phyloP scores from a whole-genome alignment of 331 rosid genomes.

The Arachis monticola region DNA sequence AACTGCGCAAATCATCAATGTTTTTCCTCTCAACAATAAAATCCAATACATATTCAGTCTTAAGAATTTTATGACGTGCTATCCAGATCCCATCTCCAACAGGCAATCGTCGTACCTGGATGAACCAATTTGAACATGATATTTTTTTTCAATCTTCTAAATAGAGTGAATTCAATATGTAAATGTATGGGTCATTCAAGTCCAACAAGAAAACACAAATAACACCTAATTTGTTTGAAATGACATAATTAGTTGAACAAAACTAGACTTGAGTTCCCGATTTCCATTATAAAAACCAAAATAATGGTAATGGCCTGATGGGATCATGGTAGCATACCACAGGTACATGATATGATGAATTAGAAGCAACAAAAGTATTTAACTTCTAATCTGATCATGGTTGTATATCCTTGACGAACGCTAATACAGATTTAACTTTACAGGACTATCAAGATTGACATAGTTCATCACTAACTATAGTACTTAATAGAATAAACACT shows the following conservation, averaged over 20 bases:
- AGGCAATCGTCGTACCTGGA: constrained; percentile 85
- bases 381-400: not conserved
- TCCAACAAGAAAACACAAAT: not conserved
- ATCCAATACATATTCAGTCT: constrained; percentile 87
- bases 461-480: too few relatives aligned
- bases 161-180: not conserved
- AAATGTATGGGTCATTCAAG: constrained; percentile 19
- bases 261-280: constrained; percentile 3
- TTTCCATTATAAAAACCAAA: constrained; percentile 11
- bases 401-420: too few relatives aligned
- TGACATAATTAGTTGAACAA: not conserved
- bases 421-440: too few relatives aligned
- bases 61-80: constrained; percentile 75
- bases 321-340: not conserved
- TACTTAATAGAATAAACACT: too few relatives aligned
- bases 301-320: not conserved
- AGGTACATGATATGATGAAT: not conserved
- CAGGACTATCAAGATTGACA: too few relatives aligned
- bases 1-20: constrained; percentile 79
- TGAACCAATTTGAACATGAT: constrained; percentile 21
- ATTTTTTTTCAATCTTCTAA: constrained; percentile 10
- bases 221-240: constrained; percentile 21
- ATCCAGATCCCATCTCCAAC: constrained; percentile 98
- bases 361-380: not conserved
- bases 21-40: constrained; percentile 96